Base-by-base conservation (phyloP, 768 basidiomycete genomes). In the Astraeus odoratus region DNA sequence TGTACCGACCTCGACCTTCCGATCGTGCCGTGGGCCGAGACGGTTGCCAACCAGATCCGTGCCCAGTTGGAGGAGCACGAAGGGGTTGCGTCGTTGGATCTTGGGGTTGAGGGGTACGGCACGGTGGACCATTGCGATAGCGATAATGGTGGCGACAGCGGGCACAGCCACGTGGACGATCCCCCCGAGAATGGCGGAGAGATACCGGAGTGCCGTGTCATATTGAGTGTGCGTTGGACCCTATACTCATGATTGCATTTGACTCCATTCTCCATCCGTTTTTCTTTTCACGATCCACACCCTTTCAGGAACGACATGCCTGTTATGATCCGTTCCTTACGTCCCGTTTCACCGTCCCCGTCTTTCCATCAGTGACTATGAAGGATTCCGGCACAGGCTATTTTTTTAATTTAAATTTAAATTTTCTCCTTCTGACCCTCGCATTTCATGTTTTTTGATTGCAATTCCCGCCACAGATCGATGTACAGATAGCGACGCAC, bases 401-500 rank as follows among this genome's bases (percentile, higher is more conserved):
- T n/a, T n/a, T n/a, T n/a, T n/a, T n/a, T n/a, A n/a, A n/a, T n/a
- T n/a, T n/a, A n/a, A 39, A 8, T 38, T 38, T 13, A 20, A 3
- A 22, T 15, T 8, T 4, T 3, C 30, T 10, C 30, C 12, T 31
- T 39, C 20, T 12, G 36, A 8, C 10, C 19, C 16, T 7, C 16
- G 16, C 23, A 9, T n/a, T 40, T 42, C 10, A 19, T 31, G 29
- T 19, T 42, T 42, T 6, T 31, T 19, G 31, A 33, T 44, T 39
- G 41, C 36, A 18, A 20, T 31, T 43, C 25, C 37, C 36, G 24
- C 44, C n/a, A 25, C 16, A 96, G 91, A 90, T 99, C 59, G 96
- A 99, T 67, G 91, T 98, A 20, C 96, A 99, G 63, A 86, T 99
- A 58, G 89, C 84, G 19, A 87, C 84, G 38, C 75, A 92, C 60